Conservation (phyloP, 202 grass and related monocot species). For the Panicum virgatum region DNA sequence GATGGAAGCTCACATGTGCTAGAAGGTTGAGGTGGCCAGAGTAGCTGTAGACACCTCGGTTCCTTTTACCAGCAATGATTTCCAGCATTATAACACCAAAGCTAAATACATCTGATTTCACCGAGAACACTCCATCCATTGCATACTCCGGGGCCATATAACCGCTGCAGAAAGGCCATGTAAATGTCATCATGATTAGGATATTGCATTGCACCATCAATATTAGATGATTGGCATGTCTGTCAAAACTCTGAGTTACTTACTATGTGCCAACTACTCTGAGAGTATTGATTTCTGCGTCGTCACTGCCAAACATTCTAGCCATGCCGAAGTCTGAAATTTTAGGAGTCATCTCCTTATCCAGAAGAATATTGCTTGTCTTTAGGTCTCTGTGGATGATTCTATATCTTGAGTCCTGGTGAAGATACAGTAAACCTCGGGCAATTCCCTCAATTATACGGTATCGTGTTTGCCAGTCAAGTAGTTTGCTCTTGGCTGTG, state of each 20-base stretch:
- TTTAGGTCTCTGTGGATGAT: constrained; percentile 70
- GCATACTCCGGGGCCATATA: constrained; percentile 75
- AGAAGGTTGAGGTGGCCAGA: constrained; percentile 55
- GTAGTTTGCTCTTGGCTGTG: constrained; percentile 33
- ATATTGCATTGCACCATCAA: not conserved
- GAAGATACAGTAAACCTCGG: constrained; percentile 59
- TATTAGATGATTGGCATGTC: not conserved
- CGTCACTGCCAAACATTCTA: constrained; percentile 51
- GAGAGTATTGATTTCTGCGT: constrained; percentile 52
- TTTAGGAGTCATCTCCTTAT: constrained; percentile 67
- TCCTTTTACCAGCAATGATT: constrained; percentile 56
- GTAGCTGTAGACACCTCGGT: constrained; percentile 51
- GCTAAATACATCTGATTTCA: constrained; percentile 76
- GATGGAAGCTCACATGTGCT: constrained; percentile 37
- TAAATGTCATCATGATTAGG: not conserved
- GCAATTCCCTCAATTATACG: constrained; percentile 62
- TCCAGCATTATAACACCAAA: constrained; percentile 68
- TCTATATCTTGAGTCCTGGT: constrained; percentile 63
- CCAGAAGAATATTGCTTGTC: constrained; percentile 63
- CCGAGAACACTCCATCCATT: constrained; percentile 66
- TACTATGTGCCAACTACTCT: constrained; percentile 77
- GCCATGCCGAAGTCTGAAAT: constrained; percentile 76
- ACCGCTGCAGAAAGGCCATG: constrained; percentile 35
- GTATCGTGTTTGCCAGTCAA: constrained; percentile 55
- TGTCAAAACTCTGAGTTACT: not conserved